Evolutionary conservation across 192 early-diverging fungal species (phyloP).

Genomic region (Linnemannia hyalina): DNA sequence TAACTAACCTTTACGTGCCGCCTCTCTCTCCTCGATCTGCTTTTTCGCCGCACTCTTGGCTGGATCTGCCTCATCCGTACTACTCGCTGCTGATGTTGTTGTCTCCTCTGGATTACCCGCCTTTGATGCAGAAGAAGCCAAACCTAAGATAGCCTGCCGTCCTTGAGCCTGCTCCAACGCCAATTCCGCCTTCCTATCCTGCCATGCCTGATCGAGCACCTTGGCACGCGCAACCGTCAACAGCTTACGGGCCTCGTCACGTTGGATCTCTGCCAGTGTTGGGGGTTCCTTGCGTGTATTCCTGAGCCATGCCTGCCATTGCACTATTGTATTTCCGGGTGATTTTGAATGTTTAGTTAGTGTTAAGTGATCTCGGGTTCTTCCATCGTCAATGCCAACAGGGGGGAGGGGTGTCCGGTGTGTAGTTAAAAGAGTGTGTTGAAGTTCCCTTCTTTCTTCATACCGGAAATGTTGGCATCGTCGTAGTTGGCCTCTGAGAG

Average conservation of each 20-base stretch:
- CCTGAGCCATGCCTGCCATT: conserved; percentile 56
- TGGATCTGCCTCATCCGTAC: conserved; percentile 7
- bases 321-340: conserved; percentile 9
- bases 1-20: conserved; percentile 43
- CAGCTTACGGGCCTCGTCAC: conserved; percentile 46
- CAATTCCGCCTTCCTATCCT: conserved; percentile 49
- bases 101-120: not conserved
- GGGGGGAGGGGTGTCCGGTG: too few relatives aligned
- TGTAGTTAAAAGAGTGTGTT: too few relatives aligned
- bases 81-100: not conserved
- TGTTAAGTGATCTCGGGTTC: not conserved
- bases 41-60: conserved; percentile 45
- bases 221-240: conserved; percentile 44
- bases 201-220: conserved; percentile 50
- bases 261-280: conserved; percentile 41
- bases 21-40: conserved; percentile 51
- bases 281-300: conserved; percentile 42
- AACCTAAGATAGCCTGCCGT: conserved; percentile 20
- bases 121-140: conserved; percentile 12
- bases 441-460: not conserved
- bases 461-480: conserved; percentile 53
- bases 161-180: conserved; percentile 45
- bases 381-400: too few relatives aligned
- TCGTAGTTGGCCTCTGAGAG: conserved; percentile 51
- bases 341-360: not conserved